Percentiles rank a stretch among this genome's conserved stretches.
These are phyloP conservation scores for Dendrocalamus latiflorus DNA, from an alignment of 202 grass and related monocot genomes.

Conservation along the genomic window DNA sequence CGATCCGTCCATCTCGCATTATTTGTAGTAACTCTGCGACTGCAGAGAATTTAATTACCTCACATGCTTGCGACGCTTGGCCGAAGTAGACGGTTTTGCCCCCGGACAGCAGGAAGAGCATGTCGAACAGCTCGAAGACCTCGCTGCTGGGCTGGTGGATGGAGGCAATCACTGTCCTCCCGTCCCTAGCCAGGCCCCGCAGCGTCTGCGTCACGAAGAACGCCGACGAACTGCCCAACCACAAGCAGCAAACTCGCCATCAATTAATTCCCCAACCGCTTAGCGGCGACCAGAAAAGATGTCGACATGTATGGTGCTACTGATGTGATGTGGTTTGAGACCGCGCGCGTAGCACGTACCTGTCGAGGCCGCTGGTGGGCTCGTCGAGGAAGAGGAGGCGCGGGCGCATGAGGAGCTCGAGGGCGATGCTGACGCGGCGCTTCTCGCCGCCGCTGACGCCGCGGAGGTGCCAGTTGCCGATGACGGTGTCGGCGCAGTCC, in stretches of 20 bases:
- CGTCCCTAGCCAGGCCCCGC: constrained; percentile 70
- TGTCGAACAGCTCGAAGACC: constrained; percentile 94
- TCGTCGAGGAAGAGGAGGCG: constrained; percentile 96
- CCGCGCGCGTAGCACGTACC: constrained; percentile 44
- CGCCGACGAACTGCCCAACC: constrained; percentile 68
- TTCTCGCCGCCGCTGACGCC: constrained; percentile 94
- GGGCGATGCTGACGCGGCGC: constrained; percentile 89
- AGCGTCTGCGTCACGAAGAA: constrained; percentile 97
- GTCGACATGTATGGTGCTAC: background rate
- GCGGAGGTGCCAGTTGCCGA: constrained; percentile 95
- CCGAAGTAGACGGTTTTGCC: too few relatives aligned
- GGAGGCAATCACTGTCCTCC: constrained; percentile 84
- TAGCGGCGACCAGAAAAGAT: background rate
- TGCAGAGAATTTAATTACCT: constrained; percentile 35
- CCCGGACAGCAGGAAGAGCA: too few relatives aligned
- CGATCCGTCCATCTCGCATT: background rate
- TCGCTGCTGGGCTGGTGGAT: constrained; percentile 97
- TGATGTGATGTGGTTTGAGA: background rate
- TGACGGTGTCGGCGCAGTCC: constrained; percentile 88
- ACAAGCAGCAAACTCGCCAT: background rate
- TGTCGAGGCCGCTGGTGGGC: constrained; percentile 96
- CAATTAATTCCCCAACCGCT: background rate
- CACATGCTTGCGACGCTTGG: constrained; percentile 65
- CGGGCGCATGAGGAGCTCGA: constrained; percentile 93
- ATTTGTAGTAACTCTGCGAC: too few relatives aligned